phyloP scores from a whole-genome alignment of 306 rosid species.

The Vachellia collinsii region DNA sequence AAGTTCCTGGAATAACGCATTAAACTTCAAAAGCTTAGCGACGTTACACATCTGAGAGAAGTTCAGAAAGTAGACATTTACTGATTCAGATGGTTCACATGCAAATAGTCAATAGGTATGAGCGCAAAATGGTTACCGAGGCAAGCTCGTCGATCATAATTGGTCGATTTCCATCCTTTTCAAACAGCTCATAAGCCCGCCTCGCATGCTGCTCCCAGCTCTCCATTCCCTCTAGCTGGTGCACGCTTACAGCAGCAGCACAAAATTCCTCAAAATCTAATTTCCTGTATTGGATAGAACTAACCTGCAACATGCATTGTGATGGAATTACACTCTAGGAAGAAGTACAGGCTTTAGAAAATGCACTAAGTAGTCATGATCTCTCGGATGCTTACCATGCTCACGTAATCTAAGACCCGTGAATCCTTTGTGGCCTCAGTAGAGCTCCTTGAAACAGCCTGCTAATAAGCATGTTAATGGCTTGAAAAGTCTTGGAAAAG shows the following conservation, averaged over 20 bases:
- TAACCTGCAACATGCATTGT: conserved; percentile 58
- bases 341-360: conserved; percentile 13
- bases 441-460: conserved; percentile 67
- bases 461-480: conserved; percentile 40
- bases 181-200: conserved; percentile 80
- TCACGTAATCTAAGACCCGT: conserved; percentile 63
- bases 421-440: conserved; percentile 87
- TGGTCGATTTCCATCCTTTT: conserved; percentile 84
- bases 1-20: conserved; percentile 61
- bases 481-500: conserved; percentile 24
- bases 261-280: conserved; percentile 91
- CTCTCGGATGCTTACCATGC: conserved; percentile 56
- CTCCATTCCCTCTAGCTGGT: conserved; percentile 81
- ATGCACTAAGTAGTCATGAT: not conserved
- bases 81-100: not conserved
- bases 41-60: not conserved
- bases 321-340: conserved; percentile 16
- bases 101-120: not conserved
- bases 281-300: conserved; percentile 76
- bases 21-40: conserved; percentile 33
- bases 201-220: conserved; percentile 89
- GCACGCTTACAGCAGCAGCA: conserved; percentile 83
- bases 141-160: conserved; percentile 92
- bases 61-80: not conserved
- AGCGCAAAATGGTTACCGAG: conserved; percentile 56